Conservation (phyloP, 305 asterid genomes). For the Fraxinus nigra region DNA sequence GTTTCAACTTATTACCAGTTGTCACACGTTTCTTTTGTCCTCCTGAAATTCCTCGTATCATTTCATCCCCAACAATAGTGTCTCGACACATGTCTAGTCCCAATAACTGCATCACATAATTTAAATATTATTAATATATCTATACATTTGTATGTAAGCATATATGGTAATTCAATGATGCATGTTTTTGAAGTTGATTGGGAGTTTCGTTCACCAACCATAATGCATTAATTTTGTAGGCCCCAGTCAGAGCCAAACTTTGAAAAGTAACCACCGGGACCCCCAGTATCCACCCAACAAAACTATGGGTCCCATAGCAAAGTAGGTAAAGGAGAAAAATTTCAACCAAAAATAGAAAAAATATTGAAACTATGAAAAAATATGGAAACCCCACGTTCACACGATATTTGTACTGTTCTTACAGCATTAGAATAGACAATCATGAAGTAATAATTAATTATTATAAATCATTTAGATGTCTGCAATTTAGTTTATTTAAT, state of each 20-base stretch:
- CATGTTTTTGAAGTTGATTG: slow-evolving; percentile 6
- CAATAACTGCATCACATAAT: slow-evolving; percentile 41
- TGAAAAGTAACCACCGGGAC: not conserved
- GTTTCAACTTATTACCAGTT: slow-evolving; percentile 36
- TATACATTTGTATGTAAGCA: not conserved
- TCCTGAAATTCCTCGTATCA: slow-evolving; percentile 67
- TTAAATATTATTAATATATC: not conserved
- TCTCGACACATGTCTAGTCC: slow-evolving; percentile 62
- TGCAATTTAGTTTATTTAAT: not conserved
- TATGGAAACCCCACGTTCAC: not conserved
- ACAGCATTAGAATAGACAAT: not conserved
- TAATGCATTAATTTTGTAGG: not conserved
- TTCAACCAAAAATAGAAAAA: not conserved
- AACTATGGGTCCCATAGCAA: not conserved
- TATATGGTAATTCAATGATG: not conserved
- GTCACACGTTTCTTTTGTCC: slow-evolving; percentile 69
- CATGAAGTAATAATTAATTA: not conserved
- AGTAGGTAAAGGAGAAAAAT: not conserved
- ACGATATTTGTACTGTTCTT: not conserved
- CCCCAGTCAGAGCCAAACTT: not conserved
- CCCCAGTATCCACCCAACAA: not conserved
- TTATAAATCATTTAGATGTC: not conserved
- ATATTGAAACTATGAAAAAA: not conserved
- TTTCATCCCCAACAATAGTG: slow-evolving; percentile 63
- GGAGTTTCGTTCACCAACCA: not conserved